Conservation (phyloP, 306 rosid species). For the Phaseolus lunatus region DNA sequence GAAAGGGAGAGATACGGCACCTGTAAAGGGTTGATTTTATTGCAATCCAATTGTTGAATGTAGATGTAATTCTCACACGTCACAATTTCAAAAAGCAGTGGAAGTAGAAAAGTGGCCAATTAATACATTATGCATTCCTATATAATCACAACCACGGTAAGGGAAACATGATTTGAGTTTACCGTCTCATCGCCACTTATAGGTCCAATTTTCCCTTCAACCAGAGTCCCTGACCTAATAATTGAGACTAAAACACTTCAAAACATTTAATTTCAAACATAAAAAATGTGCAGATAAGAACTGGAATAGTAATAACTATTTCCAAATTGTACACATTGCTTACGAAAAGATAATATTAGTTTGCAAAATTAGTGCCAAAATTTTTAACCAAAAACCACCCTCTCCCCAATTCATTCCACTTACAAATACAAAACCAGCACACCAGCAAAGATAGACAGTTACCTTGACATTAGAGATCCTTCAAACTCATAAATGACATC, state of each 20-base stretch:
- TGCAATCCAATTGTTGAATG: conserved; percentile 31
- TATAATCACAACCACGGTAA: conserved; percentile 38
- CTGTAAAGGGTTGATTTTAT: conserved; percentile 52
- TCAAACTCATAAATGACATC: conserved; percentile 84
- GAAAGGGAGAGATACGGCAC: conserved; percentile 96
- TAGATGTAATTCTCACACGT: conserved; percentile 20
- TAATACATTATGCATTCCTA: conserved; percentile 24
- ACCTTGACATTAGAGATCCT: conserved; percentile 92
- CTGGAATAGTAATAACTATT: conserved; percentile 25
- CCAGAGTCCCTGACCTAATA: conserved; percentile 89
- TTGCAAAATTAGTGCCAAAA: conserved; percentile 29
- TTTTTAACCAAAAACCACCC: background rate
- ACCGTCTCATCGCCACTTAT: conserved; percentile 96
- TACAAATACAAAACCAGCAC: conserved; percentile 27
- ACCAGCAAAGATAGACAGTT: conserved; percentile 25
- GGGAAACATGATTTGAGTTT: conserved; percentile 47
- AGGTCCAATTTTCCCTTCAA: conserved; percentile 86
- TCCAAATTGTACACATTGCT: conserved; percentile 28
- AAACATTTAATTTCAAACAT: conserved; percentile 22
- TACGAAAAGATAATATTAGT: conserved; percentile 20
- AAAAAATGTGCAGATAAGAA: conserved; percentile 25
- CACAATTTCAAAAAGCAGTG: conserved; percentile 40
- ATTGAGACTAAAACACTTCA: conserved; percentile 37
- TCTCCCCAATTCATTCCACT: conserved; percentile 6
- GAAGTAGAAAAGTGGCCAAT: background rate